Evolutionary conservation across 108 stramenopile species (phyloP), one percentile per base, ranked within the genome.

Genomic region (Cyclotella sp.): DNA sequence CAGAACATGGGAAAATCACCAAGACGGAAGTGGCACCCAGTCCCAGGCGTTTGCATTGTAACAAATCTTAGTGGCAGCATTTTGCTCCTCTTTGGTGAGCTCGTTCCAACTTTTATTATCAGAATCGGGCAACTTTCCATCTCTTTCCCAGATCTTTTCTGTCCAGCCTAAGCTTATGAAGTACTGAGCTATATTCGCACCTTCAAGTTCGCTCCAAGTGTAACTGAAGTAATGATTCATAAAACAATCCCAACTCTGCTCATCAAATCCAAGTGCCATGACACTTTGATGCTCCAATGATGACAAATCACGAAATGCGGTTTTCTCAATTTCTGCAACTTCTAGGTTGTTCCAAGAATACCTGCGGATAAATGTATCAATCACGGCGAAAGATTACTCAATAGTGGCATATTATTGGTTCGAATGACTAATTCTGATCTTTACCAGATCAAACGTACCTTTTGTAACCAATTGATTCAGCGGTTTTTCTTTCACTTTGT

Each of bases 191-290:
- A 82, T 61, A 42, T 57, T 72, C 16, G 49, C 57, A 42, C 22
- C 41, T 27, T 69, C 51, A 45, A 82, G 81, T n/a, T 76, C 61
- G 24, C 30, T 41, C 81, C 81, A 82, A 39, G 13, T 19, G 63
- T 76, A 82, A 52, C 51, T 54, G 29, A 18, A 12, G 64, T 77
- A 82, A 72, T 82, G 81, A 46, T 65, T 73, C 34, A 49, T 40
- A 28, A 68, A 77, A 55, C 82, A 83, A 58, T 83, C 82, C 82
- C 82, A 83, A 18, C 40, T 76, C 10, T 55, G 27, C 24, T 52
- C 73, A 60, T 62, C 54, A 42, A 80, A 73, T 53, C 79, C 79
- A 49, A 74, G 49, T 22, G 40, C 34, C 65, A 60, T 40, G 40
- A 49, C 46, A 41, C 26, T 62, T 9, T 27, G 39, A 46, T 65